Evolutionary conservation across 1,284 basidiomycete genomes (phyloP), one percentile per base, ranked within the genome.

Genomic region (Trichosporon ovoides): DNA sequence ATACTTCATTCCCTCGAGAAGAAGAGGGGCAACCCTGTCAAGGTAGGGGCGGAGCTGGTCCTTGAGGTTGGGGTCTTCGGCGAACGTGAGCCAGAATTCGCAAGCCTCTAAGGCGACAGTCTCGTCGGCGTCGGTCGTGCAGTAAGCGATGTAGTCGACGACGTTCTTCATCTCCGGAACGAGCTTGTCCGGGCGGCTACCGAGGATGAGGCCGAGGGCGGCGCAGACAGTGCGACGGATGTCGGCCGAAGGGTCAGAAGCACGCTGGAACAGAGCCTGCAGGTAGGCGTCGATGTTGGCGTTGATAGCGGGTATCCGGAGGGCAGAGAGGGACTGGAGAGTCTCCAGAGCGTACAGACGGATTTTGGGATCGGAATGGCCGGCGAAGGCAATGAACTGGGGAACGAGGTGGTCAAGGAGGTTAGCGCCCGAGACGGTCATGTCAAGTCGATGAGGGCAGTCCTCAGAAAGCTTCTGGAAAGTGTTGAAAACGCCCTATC

Each of bases 51-150:
- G 86, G 33, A 99, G 81, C 75, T 89, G 90, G 14, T 86, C 84
- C 16, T 86, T 85, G 24, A 98, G 82, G 52, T 90, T 87, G 16
- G 86, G 85, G 71, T 98, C 92, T 76, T 99, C 96, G n/a, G 96
- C 93, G 72, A 99, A 98, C 1, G 95, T 97, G 64, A 99, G 83
- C 96, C 96, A 98, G 79, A 99, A 98, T 81, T 99, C 96, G 83
- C 93, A 97, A 13, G 96, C 96, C 79, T 97, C 94, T 40, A 97
- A 81, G 4, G 93, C 92, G 55, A 97, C 92, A 58, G 86, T 86
- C 79, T 96, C 92, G 76, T 98, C 90, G 78, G 89, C 87, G 82
- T 98, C 95, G 77, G 94, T 91, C 11, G 92, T 98, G 36, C 92
- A 97, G 80, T 94, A 98, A 38, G 98, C 83, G 90, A 99, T 98